A percentile compares a stretch with the other conserved stretches of the same genome.
phyloP scores from a whole-genome alignment of 345 rosid species.

The Streptanthus diversifolius region DNA sequence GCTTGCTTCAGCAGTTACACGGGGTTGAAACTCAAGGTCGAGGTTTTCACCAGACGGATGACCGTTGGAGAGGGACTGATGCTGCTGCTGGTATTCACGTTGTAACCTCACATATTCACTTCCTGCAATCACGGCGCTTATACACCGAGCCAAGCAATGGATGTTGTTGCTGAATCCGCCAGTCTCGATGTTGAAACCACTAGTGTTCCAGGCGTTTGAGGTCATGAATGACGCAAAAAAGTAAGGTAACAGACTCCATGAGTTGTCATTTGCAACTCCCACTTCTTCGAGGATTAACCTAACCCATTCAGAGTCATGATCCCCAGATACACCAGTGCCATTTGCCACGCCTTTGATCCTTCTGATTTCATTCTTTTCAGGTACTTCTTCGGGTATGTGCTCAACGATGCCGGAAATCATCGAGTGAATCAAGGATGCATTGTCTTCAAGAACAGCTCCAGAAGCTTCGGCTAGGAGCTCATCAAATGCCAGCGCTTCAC shows the following conservation, averaged over 20 bases:
- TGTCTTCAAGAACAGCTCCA: slow-evolving; percentile 82
- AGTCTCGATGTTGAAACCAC: slow-evolving; percentile 86
- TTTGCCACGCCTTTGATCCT: slow-evolving; percentile 79
- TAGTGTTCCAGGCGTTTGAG: slow-evolving; percentile 79
- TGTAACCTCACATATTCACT: slow-evolving; percentile 80
- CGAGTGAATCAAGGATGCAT: slow-evolving; percentile 78
- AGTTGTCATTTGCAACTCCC: slow-evolving; percentile 89
- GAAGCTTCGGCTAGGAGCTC: slow-evolving; percentile 90
- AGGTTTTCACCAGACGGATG: slow-evolving; percentile 49
- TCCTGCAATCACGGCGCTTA: slow-evolving; percentile 87
- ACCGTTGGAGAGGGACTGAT: slow-evolving; percentile 64
- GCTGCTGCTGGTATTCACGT: slow-evolving; percentile 74
- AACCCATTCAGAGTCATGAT: slow-evolving; percentile 98
- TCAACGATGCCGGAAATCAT: slow-evolving; percentile 69
- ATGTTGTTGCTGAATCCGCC: slow-evolving; percentile 97
- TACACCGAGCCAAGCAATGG: slow-evolving; percentile 97
- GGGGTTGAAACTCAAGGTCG: slow-evolving; percentile 64
- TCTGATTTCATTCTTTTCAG: slow-evolving; percentile 81
- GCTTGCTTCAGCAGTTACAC: slow-evolving; percentile 79
- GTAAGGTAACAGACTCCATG: slow-evolving; percentile 94
- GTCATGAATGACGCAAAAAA: slow-evolving; percentile 85
- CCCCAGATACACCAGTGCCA: slow-evolving; percentile 46
- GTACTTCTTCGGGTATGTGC: slow-evolving; percentile 84
- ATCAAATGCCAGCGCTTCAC: slow-evolving; percentile 94
- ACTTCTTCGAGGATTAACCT: slow-evolving; percentile 85